A percentile compares a stretch with the other conserved stretches of the same genome.
Evolutionary conservation across 129 eudicot species (phyloP).

Genomic region (Pittosporum tobira): DNA sequence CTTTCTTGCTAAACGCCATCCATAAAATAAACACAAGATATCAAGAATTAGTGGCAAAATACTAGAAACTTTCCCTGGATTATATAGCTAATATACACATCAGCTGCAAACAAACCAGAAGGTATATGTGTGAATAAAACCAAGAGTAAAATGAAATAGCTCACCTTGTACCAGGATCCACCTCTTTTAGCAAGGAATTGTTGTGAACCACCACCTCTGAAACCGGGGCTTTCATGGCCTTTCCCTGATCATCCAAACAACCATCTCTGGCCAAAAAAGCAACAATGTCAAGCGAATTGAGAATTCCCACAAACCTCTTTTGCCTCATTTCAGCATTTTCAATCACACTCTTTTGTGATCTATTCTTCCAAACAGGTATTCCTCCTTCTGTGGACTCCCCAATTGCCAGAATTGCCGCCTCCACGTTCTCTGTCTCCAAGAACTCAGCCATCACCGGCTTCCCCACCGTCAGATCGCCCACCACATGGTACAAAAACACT

Average conservation of each 20-base stretch:
- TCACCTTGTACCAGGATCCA: conserved; percentile 97
- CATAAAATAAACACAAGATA: no score
- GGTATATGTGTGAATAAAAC: no score
- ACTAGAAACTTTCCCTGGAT: no score
- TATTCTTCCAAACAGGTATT: conserved; percentile 69
- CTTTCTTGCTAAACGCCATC: no score
- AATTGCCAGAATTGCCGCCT: conserved; percentile 70
- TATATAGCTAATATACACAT: background rate
- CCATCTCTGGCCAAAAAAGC: conserved; percentile 64
- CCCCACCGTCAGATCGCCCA: conserved; percentile 97
- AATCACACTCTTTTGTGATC: conserved; percentile 36
- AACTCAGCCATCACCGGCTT: conserved; percentile 88
- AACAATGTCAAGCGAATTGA: conserved; percentile 76
- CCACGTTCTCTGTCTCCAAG: conserved; percentile 67
- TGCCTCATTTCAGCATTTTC: conserved; percentile 73
- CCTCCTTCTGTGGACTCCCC: conserved; percentile 86
- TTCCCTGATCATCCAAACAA: conserved; percentile 70
- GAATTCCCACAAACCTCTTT: conserved; percentile 80
- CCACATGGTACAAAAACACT: conserved; percentile 85
- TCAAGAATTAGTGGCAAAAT: no score
- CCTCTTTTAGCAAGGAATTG: conserved; percentile 54
- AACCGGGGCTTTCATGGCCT: conserved; percentile 79
- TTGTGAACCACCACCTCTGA: conserved; percentile 60
- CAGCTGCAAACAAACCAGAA: background rate
- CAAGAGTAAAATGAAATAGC: background rate